Base-by-base conservation (phyloP, 2,329 filamentous ascomycete genomes). In the Chrysosporium queenslandicum region DNA sequence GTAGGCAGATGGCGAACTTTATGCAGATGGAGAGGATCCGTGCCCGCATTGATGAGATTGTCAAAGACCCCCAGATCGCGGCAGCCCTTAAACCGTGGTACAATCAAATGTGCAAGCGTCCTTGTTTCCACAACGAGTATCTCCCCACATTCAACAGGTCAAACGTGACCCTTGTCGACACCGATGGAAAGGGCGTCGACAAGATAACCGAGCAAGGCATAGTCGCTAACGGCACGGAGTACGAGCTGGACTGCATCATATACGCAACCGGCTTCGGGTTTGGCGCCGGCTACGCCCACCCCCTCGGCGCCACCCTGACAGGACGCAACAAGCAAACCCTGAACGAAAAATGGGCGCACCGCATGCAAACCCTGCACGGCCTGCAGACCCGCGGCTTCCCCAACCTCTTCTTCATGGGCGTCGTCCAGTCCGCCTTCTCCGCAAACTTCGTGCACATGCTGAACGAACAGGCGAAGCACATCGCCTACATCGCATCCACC, bases 121-220 rank as follows among this genome's bases (percentile, higher is more conserved):
- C 46, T 2, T 39, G 32, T 16, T 49, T 49, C 34, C 21, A 49
- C n/a, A 78, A 83, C 58, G 71, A 74, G 4, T 83, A 81, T 58
- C 45, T 52, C 9, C 27, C 27, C 12, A 58, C 74, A 0, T 85
- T 84, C 72, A 85, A 85, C 64, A 61, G 61, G 27, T 64, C 71
- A 0, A 76, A 81, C 57, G 81, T 85, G 3, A 70, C 71, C 4
- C 74, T 85, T 0, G 68, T 85, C 12, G 78, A 85, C 61, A 83
- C 79, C 0, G 64, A 77, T 23, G 78, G 76, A 3, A 70, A 72
- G 55, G 78, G 79, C 7, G 63, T 80, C 2, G 68, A 74, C 2
- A 54, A 63, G 2, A 63, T 76, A 5, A 80, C 75, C 0, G 50
- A 62, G 14, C 60, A 53, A 3, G 76, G 76, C 0, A 59, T 83